Evolutionary conservation across 495 filamentous ascomycete genomes (phyloP), one percentile per base, ranked within the genome.

Genomic region (Lasiosphaeriaceae sp.): DNA sequence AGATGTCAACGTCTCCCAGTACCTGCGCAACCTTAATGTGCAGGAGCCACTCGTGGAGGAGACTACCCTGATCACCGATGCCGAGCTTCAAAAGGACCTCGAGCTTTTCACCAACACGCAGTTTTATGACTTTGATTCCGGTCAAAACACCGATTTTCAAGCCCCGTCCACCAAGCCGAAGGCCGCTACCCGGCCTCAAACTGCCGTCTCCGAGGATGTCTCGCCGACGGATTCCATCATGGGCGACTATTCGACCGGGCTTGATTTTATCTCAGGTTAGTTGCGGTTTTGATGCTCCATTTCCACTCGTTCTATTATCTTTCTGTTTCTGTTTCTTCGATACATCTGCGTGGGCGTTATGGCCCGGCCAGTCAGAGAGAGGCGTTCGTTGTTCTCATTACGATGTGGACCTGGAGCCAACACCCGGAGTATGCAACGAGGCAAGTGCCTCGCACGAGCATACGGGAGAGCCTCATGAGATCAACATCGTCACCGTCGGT

Each of bases 41-140:
- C 81, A 88, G 64, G 86, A 90, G 55, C 73, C 83, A 48, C 78
- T 85, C 7, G 63, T 81, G 47, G 83, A 85, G 57, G 84, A 89
- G 31, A 55, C 26, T 31, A 31, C 63, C 3, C 70, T 71, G 44
- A 80, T 83, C 73, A 85, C 80, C 56, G 71, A 84, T 65, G 87
- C 88, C 63, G 63, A 68, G 47, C 66, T 77, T 50, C 69, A 70
- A 22, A 81, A 86, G 51, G 90, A 94, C 47, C 80, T 98, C 46
- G 89, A 88, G 26, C 78, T 95, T 61, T 96, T 97, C 80, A 95
- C 91, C 56, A 96, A 97, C 72, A 84, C 90, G 48, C 86, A 94
- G 55, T 97, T 97, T 79, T 90, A 90, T 71, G 92, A 96, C 71
- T 92, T 90, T 68, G 93, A 97, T 48, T 64, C 67, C 16, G 66